Evolutionary conservation across 2,329 filamentous ascomycete species (phyloP), one percentile per base, ranked within the genome.

Genomic region (Ophiostoma sp.): DNA sequence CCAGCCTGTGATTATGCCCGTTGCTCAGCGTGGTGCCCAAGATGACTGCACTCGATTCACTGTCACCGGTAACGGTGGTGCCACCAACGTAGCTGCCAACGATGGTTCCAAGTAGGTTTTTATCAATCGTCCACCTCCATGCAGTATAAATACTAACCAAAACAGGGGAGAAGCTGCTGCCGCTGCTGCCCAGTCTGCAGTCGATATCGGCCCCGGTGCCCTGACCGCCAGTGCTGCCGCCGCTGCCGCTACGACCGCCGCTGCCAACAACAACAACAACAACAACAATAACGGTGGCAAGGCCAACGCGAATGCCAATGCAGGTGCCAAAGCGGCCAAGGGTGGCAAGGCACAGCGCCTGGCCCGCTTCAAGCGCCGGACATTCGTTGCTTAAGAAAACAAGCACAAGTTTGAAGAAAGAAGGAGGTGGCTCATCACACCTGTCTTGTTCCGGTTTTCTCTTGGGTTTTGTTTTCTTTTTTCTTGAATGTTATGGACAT

Each of bases 21-120:
- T 81, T 42, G 79, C 80, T 45, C 79, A 81, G 74, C 77, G 80
- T 55, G 80, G 80, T 67, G 74, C 79, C 47, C 80, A 82, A 72
- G 80, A 81, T 69, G 80, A 81, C 73, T 81, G 80, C 71, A 75
- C 75, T 55, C 79, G 79, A 72, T 81, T 81, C 69, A 77, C 76
- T 3, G 79, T 81, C 27, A 73, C 71, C 1, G 74, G 73, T 41
- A 73, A 74, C 49, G 75, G 71, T 27, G 69, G 72, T 6, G 69
- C 70, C 14, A 71, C 69, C 58, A 76, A 76, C 68, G 72, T 72
- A 5, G 74, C 74, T 66, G 74, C 73, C 40, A 75, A 73, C 71
- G 38, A 42, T 12, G 60, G 60, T 41, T 40, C 58, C 58, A 62
- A 42, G 52, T 58, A 36, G 38, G 52, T 58, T 55, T 55, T 18